Percentiles rank a stretch among this genome's conserved stretches.
These are phyloP conservation scores for Termitomyces sp. DNA, from an alignment of 768 basidiomycete genomes.

Conservation along the genomic window DNA sequence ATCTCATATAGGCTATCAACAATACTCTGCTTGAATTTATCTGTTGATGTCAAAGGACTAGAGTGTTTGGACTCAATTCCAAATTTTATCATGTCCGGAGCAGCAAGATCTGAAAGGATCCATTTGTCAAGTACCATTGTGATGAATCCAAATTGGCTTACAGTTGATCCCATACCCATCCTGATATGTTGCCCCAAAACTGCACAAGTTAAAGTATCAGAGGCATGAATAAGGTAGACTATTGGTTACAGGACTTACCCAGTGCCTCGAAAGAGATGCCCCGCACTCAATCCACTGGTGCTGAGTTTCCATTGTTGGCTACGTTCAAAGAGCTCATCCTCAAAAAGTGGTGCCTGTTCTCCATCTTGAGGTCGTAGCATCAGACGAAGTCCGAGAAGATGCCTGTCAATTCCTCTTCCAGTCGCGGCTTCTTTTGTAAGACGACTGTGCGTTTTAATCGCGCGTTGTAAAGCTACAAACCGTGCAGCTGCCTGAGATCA, in stretches of 20 bases:
- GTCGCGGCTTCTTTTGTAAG: slow-evolving; percentile 75
- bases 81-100: slow-evolving; percentile 76
- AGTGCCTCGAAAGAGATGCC: slow-evolving; percentile 82
- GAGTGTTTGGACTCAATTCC: slow-evolving; percentile 90
- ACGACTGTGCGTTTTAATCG: slow-evolving; percentile 62
- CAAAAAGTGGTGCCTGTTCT: slow-evolving; percentile 60
- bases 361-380: slow-evolving; percentile 50
- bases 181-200: slow-evolving; percentile 74
- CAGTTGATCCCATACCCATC: slow-evolving; percentile 96
- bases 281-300: slow-evolving; percentile 86
- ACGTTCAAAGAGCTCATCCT: slow-evolving; percentile 67
- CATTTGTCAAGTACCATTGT: not conserved
- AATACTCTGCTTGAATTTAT: slow-evolving; percentile 56
- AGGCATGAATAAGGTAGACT: not conserved
- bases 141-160: slow-evolving; percentile 29
- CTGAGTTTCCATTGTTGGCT: slow-evolving; percentile 85
- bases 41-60: slow-evolving; percentile 63
- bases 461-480: slow-evolving; percentile 52
- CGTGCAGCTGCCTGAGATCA: slow-evolving; percentile 24
- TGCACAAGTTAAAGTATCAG: slow-evolving; percentile 15
- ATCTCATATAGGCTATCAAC: slow-evolving; percentile 64
- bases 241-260: slow-evolving; percentile 39
- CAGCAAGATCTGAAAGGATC: slow-evolving; percentile 63
- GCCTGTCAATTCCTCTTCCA: slow-evolving; percentile 84
- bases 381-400: slow-evolving; percentile 78